Conservation (phyloP, 805 yeast species). For the Ogataea glucozyma region DNA sequence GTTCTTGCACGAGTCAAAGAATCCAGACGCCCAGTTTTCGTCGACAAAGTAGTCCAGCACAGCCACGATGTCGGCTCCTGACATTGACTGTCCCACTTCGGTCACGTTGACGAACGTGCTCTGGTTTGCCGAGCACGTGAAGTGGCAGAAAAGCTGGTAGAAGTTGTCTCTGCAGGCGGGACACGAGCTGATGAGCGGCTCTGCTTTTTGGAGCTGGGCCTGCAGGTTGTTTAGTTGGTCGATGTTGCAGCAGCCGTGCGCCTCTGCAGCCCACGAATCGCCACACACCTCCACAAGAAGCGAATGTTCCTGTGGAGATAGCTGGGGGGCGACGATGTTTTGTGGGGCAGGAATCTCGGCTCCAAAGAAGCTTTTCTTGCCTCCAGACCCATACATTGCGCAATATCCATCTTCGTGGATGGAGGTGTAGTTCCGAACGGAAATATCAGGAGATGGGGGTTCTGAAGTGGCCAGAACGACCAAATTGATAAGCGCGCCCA, state of each 20-base stretch:
- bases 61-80: slow-evolving; percentile 61
- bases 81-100: slow-evolving; percentile 45
- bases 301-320: slow-evolving; percentile 45
- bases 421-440: slow-evolving; percentile 8
- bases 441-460: background rate
- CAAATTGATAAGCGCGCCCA: too few relatives aligned
- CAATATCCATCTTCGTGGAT: slow-evolving; percentile 47
- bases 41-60: slow-evolving; percentile 68
- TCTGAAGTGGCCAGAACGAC: slow-evolving; percentile 1
- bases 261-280: slow-evolving; percentile 51
- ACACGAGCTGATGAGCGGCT: slow-evolving; percentile 79
- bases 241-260: slow-evolving; percentile 67
- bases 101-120: slow-evolving; percentile 71
- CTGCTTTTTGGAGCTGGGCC: slow-evolving; percentile 69
- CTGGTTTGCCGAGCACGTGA: slow-evolving; percentile 89
- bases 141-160: slow-evolving; percentile 77
- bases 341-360: slow-evolving; percentile 76
- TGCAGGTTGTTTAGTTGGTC: slow-evolving; percentile 60
- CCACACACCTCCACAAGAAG: slow-evolving; percentile 71
- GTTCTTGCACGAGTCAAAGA: slow-evolving; percentile 83
- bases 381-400: slow-evolving; percentile 64
- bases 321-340: slow-evolving; percentile 47
- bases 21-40: slow-evolving; percentile 55
- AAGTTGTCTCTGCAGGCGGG: slow-evolving; percentile 93
- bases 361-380: slow-evolving; percentile 79